Evolutionary conservation across 805 yeast genomes (phyloP).

Genomic region (Kodamaea hsintzibuensis): DNA sequence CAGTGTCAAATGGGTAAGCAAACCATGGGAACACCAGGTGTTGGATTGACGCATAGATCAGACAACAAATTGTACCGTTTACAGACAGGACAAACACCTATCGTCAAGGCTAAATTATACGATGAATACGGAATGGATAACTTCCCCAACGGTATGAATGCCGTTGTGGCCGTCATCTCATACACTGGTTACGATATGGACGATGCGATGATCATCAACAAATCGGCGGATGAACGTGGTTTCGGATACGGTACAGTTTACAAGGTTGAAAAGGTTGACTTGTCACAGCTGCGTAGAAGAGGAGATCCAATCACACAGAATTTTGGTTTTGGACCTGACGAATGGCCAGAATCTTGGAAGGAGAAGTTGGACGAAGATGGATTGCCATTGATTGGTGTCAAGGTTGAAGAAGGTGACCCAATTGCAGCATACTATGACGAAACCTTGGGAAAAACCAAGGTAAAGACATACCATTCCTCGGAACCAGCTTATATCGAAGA

Average conservation of each 20-base stretch:
- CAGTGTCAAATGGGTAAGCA: slow-evolving; percentile 99
- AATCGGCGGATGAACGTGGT: slow-evolving; percentile 97
- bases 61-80: slow-evolving; percentile 92
- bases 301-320: slow-evolving; percentile 95
- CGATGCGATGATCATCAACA: slow-evolving; percentile 98
- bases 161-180: slow-evolving; percentile 97
- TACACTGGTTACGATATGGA: slow-evolving; percentile 99
- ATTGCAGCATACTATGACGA: slow-evolving; percentile 92
- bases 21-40: slow-evolving; percentile 99
- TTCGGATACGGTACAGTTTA: slow-evolving; percentile 96
- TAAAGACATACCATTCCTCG: slow-evolving; percentile 87
- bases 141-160: slow-evolving; percentile 97
- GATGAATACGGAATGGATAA: slow-evolving; percentile 98
- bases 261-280: slow-evolving; percentile 90
- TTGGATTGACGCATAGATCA: slow-evolving; percentile 85
- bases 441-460: slow-evolving; percentile 84
- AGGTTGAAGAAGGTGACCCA: slow-evolving; percentile 94
- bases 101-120: slow-evolving; percentile 88
- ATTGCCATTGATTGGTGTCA: slow-evolving; percentile 82
- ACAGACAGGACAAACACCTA: slow-evolving; percentile 96
- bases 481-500: slow-evolving; percentile 96
- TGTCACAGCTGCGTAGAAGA: slow-evolving; percentile 72
- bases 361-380: slow-evolving; percentile 90
- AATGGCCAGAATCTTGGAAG: slow-evolving; percentile 90
- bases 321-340: slow-evolving; percentile 91